Conservation (phyloP, 192 early-diverging fungal genomes). For the Coemansia sp. region DNA sequence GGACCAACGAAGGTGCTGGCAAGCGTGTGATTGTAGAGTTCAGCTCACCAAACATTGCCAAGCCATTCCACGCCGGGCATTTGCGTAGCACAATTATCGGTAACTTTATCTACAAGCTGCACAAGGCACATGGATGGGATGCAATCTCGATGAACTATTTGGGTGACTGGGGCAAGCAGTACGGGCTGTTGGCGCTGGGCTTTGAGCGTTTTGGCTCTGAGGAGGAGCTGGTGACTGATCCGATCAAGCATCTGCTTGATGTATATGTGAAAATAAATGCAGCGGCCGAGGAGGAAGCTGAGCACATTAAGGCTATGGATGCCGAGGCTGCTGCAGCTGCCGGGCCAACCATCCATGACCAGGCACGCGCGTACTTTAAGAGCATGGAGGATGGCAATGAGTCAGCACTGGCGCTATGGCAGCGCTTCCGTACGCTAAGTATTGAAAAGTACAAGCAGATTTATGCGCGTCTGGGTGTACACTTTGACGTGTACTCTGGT, state of each 20-base stretch:
- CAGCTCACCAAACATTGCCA: conserved; percentile 97
- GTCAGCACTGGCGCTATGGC: conserved; percentile 77
- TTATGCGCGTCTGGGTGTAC: conserved; percentile 85
- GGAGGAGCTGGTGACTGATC: conserved; percentile 71
- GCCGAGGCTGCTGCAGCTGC: conserved; percentile 69
- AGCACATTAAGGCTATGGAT: background rate
- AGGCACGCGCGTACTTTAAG: conserved; percentile 89
- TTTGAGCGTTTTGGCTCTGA: conserved; percentile 80
- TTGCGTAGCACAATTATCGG: conserved; percentile 98
- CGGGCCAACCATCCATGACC: conserved; percentile 70
- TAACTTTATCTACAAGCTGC: conserved; percentile 81
- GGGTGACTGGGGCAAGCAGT: conserved; percentile 99
- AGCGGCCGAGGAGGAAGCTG: background rate
- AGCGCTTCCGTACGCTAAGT: conserved; percentile 81
- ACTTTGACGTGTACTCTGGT: conserved; percentile 93
- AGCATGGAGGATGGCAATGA: conserved; percentile 93
- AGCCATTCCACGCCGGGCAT: conserved; percentile 98
- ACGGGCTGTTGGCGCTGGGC: conserved; percentile 91
- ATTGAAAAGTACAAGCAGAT: conserved; percentile 91
- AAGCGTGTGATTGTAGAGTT: conserved; percentile 91
- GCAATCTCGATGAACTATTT: conserved; percentile 93
- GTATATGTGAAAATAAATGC: conserved; percentile 80
- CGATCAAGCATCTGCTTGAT: conserved; percentile 89
- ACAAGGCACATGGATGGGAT: conserved; percentile 86
- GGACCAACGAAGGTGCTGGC: conserved; percentile 63